A percentile compares a stretch with the other conserved stretches of the same genome.
These are phyloP conservation scores for Acanthamoeba lenticulata DNA, from an alignment of 208 protist species.

Conservation along the genomic window DNA sequence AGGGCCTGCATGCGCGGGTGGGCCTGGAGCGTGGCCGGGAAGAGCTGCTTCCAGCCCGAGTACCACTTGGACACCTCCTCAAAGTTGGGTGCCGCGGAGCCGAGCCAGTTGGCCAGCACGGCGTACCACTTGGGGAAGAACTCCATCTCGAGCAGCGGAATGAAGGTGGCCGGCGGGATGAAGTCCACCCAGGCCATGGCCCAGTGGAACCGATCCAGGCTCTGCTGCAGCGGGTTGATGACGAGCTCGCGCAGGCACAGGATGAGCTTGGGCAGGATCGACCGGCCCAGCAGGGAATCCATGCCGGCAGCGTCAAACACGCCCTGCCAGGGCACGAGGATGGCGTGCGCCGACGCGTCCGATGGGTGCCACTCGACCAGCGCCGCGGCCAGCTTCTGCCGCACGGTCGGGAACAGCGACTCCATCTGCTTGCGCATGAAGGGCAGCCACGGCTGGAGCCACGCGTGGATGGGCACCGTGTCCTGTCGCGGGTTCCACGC, in stretches of 20 bases:
- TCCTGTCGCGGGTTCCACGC: constrained; percentile 68
- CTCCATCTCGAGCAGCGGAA: constrained; percentile 68
- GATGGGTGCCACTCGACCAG: constrained; percentile 69
- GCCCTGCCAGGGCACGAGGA: constrained; percentile 65
- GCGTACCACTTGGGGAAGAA: constrained; percentile 74
- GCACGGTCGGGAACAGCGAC: constrained; percentile 39
- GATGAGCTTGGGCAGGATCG: constrained; percentile 69
- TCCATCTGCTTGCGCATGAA: constrained; percentile 55
- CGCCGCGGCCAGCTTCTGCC: constrained; percentile 63
- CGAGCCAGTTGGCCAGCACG: constrained; percentile 69
- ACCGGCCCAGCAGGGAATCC: constrained; percentile 66
- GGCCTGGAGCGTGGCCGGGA: neutral
- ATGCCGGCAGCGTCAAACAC: constrained; percentile 60
- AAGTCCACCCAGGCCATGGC: constrained; percentile 71
- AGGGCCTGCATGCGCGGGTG: constrained; percentile 43
- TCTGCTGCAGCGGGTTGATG: constrained; percentile 66
- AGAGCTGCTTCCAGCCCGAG: constrained; percentile 71
- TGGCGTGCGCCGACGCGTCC: constrained; percentile 69
- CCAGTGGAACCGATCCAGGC: constrained; percentile 64
- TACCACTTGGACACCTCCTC: constrained; percentile 70
- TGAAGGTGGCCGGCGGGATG: neutral
- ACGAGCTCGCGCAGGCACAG: constrained; percentile 41
- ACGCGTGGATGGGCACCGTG: constrained; percentile 67
- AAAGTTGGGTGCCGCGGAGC: constrained; percentile 43
- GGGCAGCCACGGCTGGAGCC: constrained; percentile 69